phyloP scores from a whole-genome alignment of 768 basidiomycete genomes.

The Kwoniella bestiolae region DNA sequence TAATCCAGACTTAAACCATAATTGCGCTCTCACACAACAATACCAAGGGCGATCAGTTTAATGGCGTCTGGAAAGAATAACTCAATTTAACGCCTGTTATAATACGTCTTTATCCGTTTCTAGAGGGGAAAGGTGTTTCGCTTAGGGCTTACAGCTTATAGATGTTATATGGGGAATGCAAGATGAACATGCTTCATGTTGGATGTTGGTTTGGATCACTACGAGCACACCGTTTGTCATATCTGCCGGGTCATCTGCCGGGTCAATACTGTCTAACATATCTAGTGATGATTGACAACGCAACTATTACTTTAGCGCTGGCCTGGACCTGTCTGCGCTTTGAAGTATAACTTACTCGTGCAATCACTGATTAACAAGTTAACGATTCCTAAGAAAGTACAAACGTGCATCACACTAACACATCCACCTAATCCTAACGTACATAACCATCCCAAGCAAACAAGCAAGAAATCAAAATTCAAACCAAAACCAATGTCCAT shows the following conservation, averaged over 20 bases:
- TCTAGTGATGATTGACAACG: too few species aligned
- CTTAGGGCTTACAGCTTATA: constrained; percentile 40
- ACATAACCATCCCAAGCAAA: not conserved
- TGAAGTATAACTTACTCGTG: too few species aligned
- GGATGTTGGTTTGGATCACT: not conserved
- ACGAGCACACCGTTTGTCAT: too few species aligned
- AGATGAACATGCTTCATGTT: not conserved
- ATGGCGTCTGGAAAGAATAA: constrained; percentile 47
- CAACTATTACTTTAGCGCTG: too few species aligned
- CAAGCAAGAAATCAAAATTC: not conserved
- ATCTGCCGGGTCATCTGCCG: too few species aligned
- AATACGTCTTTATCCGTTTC: constrained; percentile 27
- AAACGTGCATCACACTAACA: not conserved
- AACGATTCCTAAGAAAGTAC: too few species aligned
- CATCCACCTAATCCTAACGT: not conserved
- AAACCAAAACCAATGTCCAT: not conserved
- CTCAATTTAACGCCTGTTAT: constrained; percentile 24
- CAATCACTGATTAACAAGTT: too few species aligned
- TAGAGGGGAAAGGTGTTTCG: constrained; percentile 35
- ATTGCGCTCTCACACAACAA: constrained; percentile 18
- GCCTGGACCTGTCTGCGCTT: too few species aligned
- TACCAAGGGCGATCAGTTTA: constrained; percentile 21
- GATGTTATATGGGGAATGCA: not conserved
- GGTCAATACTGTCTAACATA: too few species aligned
- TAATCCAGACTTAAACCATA: constrained; percentile 46